A percentile compares a stretch with the other conserved stretches of the same genome.
phyloP scores from a whole-genome alignment of 2,329 filamentous ascomycete genomes.

The Pseudogymnoascus sp. region DNA sequence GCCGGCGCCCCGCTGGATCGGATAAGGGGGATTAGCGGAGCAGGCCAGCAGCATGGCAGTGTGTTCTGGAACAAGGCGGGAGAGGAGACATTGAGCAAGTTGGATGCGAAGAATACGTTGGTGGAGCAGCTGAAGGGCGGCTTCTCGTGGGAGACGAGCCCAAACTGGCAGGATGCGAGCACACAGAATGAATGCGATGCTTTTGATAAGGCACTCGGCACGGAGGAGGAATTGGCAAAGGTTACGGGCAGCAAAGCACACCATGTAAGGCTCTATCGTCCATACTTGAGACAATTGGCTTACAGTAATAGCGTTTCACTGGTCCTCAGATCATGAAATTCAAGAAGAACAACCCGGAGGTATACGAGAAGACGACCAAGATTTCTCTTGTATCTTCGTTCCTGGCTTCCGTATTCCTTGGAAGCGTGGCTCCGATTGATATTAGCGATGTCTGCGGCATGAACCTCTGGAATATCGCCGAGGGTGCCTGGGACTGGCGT shows the following conservation, averaged over 20 bases:
- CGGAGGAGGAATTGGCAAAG: slow-evolving; percentile 59
- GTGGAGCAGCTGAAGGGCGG: slow-evolving; percentile 62
- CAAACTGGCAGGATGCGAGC: slow-evolving; percentile 97
- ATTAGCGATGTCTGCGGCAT: slow-evolving; percentile 93
- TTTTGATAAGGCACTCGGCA: slow-evolving; percentile 68
- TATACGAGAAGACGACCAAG: slow-evolving; percentile 70
- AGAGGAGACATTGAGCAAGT: slow-evolving; percentile 49
- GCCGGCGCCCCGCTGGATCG: slow-evolving; percentile 63
- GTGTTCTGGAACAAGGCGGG: slow-evolving; percentile 80
- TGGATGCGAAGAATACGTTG: slow-evolving; percentile 55
- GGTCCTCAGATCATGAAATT: slow-evolving; percentile 94
- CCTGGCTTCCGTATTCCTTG: slow-evolving; percentile 82
- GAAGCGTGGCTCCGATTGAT: slow-evolving; percentile 78
- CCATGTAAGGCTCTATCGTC: slow-evolving; percentile 56
- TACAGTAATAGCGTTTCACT: slow-evolving; percentile 65
- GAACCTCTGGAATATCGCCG: slow-evolving; percentile 88
- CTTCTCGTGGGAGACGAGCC: slow-evolving; percentile 78
- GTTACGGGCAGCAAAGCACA: slow-evolving; percentile 89
- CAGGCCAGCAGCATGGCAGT: slow-evolving; percentile 95
- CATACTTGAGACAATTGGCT: background rate
- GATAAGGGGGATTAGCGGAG: slow-evolving; percentile 77
- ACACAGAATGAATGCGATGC: slow-evolving; percentile 85
- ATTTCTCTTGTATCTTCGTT: slow-evolving; percentile 96
- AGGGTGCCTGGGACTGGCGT: slow-evolving; percentile 62
- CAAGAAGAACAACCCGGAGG: slow-evolving; percentile 66